Evolutionary conservation across 208 protist genomes (phyloP).

Genomic region (Trypanosoma cruzi): DNA sequence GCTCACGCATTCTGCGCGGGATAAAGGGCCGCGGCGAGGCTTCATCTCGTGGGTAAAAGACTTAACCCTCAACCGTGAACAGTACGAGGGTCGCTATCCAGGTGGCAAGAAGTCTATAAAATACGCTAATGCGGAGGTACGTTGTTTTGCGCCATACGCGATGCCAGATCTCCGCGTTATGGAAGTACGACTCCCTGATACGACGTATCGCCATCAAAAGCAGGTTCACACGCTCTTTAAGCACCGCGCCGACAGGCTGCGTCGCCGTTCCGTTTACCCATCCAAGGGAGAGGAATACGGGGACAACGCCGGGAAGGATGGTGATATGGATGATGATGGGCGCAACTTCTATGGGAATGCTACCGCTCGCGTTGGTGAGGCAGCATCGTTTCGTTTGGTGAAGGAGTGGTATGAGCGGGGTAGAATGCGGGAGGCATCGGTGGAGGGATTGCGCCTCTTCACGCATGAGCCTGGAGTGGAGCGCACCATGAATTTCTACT

Average conservation of each 20-base stretch:
- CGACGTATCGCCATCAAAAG: slow-evolving; percentile 33
- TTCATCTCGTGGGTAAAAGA: slow-evolving; percentile 74
- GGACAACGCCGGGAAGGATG: background rate
- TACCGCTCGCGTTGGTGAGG: background rate
- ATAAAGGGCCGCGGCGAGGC: slow-evolving; percentile 29
- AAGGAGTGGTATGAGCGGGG: slow-evolving; percentile 85
- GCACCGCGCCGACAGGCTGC: slow-evolving; percentile 84
- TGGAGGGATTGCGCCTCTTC: slow-evolving; percentile 73
- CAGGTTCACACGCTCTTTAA: slow-evolving; percentile 80
- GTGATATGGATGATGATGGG: background rate
- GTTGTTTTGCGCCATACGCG: slow-evolving; percentile 73
- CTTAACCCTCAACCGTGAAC: slow-evolving; percentile 62
- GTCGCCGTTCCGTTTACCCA: slow-evolving; percentile 53
- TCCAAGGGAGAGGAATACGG: slow-evolving; percentile 1
- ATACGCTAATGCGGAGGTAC: slow-evolving; percentile 78
- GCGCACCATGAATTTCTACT: slow-evolving; percentile 88
- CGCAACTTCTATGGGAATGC: background rate
- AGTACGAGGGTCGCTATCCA: slow-evolving; percentile 88
- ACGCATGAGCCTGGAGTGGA: slow-evolving; percentile 64
- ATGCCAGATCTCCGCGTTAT: slow-evolving; percentile 76
- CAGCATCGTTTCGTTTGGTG: slow-evolving; percentile 27
- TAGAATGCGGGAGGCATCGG: slow-evolving; percentile 54
- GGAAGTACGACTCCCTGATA: slow-evolving; percentile 64
- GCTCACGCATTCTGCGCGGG: background rate
- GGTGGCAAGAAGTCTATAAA: slow-evolving; percentile 58